Percentiles rank a stretch among this genome's conserved stretches.
Conservation (phyloP, 495 filamentous ascomycete genomes). For the Alectoria sarmentosa region DNA sequence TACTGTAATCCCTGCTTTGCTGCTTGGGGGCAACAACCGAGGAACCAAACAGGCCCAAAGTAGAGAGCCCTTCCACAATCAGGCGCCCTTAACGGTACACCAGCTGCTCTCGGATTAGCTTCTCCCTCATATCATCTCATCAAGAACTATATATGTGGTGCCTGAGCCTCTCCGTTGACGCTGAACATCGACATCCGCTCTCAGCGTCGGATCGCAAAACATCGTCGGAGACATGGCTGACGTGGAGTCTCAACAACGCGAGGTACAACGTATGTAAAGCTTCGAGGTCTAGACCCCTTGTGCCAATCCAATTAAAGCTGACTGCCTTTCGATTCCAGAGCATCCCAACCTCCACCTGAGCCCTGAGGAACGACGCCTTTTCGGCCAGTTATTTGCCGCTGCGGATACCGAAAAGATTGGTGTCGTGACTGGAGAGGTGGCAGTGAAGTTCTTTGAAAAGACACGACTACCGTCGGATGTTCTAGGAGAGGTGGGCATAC, state of each 20-base stretch:
- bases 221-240: constrained; percentile 19
- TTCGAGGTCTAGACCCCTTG: neutral
- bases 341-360: constrained; percentile 78
- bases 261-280: constrained; percentile 5
- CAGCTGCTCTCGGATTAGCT: neutral
- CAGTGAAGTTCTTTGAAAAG: constrained; percentile 97
- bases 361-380: constrained; percentile 85
- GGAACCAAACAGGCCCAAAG: neutral
- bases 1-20: too few relatives aligned
- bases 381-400: constrained; percentile 80
- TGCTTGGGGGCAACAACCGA: constrained; percentile 4
- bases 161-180: neutral
- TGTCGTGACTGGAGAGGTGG: constrained; percentile 93
- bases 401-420: constrained; percentile 85
- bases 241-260: constrained; percentile 17
- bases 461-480: constrained; percentile 76
- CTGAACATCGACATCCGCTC: neutral
- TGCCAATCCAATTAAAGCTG: neutral
- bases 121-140: neutral
- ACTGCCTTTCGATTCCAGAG: constrained; percentile 18
- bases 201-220: constrained; percentile 8
- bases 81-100: neutral
- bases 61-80: constrained; percentile 1
- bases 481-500: constrained; percentile 70
- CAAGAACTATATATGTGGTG: neutral